A percentile compares a stretch with the other conserved stretches of the same genome.
Conservation (phyloP, 805 yeast genomes). For the Kodamaea jinghongensis region DNA sequence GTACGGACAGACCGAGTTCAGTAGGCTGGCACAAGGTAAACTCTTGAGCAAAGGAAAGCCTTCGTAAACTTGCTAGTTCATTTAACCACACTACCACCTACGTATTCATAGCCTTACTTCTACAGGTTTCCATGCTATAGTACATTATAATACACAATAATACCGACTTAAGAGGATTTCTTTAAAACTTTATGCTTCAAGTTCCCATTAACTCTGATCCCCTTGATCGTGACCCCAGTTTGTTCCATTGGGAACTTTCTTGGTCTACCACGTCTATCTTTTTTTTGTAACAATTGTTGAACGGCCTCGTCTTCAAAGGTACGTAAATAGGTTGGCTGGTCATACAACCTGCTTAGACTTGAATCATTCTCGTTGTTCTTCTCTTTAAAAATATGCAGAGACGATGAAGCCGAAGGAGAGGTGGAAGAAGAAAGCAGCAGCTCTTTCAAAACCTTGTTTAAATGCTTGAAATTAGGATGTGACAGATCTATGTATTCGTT, state of each 20-base stretch:
- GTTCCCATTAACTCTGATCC: constrained; percentile 39
- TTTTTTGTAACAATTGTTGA: constrained; percentile 33
- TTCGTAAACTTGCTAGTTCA: too few relatives aligned
- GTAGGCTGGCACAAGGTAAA: too few relatives aligned
- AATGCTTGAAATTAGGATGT: constrained; percentile 41
- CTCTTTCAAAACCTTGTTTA: constrained; percentile 29
- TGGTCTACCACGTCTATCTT: constrained; percentile 50
- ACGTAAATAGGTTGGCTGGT: constrained; percentile 30
- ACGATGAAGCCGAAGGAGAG: constrained; percentile 1
- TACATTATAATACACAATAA: constrained; percentile 4
- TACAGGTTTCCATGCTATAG: background rate
- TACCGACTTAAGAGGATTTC: constrained; percentile 5
- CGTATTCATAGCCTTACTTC: too few relatives aligned
- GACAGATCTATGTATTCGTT: constrained; percentile 39
- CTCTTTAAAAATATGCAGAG: constrained; percentile 3
- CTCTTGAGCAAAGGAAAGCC: too few relatives aligned
- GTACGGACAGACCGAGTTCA: too few relatives aligned
- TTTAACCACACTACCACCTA: too few relatives aligned
- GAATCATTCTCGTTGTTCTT: constrained; percentile 4
- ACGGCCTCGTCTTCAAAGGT: constrained; percentile 33
- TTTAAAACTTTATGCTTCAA: constrained; percentile 10
- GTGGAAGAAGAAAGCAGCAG: constrained; percentile 1
- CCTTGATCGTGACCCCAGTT: constrained; percentile 43
- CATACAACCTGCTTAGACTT: constrained; percentile 18
- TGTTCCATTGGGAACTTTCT: constrained; percentile 48